Evolutionary conservation across 345 rosid species (phyloP), one percentile per base, ranked within the genome.

Genomic region (Salix caprea): DNA sequence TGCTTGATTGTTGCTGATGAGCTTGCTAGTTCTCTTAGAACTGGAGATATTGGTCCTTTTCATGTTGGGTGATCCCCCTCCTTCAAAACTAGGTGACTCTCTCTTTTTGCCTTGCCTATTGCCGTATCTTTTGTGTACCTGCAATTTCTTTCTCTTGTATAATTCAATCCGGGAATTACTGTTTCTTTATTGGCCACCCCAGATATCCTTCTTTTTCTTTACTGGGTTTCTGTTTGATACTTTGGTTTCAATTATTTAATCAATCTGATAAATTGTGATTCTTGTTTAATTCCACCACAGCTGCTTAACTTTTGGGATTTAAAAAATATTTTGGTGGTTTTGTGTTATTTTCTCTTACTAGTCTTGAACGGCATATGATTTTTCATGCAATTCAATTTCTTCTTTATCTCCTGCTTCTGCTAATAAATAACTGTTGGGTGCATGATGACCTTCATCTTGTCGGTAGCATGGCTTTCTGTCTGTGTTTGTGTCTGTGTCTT

Each of bases 1-100:
- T 92, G 97, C 76, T 81, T 96, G 76, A 77, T 90, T 36, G 90
- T 96, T 37, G 98, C 98, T 75, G 97, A 93, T 77, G 99, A 93
- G 75, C 70, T 96, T 72, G 97, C 98, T 70, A 48, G 71, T 80
- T 90, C 93, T 76, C 70, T 93, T 16, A 81, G 99, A 82, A 86
- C 87, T 70, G 97, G 96, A 36, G 98, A 93, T 84, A 91, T 96
- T 78, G 91, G 96, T 30, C 92, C 94, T 78, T 92, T 93, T 76
- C 91, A 91, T 78, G 90, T 88, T 77, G 96, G 97, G 40, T 82
- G 76, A 78, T 60, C 62, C 13, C 15, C 11, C 1, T 19, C 36
- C 15, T 50, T 48, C 10, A n/a, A 26, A 24, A 24, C 30, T 37
- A 18, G 81, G 81, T 72, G 28, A 39, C 50, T 39, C 67, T 66